Percentiles rank a stretch among this genome's conserved stretches.
These are phyloP conservation scores for Metarhizium album DNA, from an alignment of 2,329 filamentous ascomycete species.

Conservation along the genomic window DNA sequence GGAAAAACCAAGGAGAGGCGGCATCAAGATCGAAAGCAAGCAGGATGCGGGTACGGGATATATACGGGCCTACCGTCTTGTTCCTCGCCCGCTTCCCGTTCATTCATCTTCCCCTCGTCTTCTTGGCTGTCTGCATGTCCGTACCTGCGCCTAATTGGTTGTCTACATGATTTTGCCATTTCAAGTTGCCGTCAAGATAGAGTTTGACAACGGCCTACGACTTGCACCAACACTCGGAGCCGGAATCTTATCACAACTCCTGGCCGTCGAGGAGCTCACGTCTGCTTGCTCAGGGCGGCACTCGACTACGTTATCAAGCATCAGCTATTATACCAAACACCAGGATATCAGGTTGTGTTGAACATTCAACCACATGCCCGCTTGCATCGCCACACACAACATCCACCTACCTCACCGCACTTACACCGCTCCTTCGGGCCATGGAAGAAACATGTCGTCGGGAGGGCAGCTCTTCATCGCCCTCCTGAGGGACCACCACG, in stretches of 20 bases:
- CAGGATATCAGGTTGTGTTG: too few relatives aligned
- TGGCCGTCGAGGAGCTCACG: background rate
- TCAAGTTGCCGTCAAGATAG: background rate
- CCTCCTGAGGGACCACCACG: slow-evolving; percentile 41
- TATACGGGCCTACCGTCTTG: background rate
- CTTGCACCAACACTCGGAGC: background rate
- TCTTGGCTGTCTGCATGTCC: background rate
- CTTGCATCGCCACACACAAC: too few relatives aligned
- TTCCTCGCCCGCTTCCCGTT: background rate
- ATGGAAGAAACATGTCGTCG: slow-evolving; percentile 43
- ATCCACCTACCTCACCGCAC: background rate
- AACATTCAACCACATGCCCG: too few relatives aligned
- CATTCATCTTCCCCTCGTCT: too few relatives aligned
- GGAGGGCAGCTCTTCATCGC: slow-evolving; percentile 39
- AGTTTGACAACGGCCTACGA: background rate
- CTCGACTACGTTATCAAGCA: too few relatives aligned
- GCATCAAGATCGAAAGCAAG: background rate
- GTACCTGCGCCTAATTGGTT: background rate
- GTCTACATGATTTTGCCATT: background rate
- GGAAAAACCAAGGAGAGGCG: background rate
- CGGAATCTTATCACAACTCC: background rate
- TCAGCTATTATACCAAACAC: background rate
- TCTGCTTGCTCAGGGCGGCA: too few relatives aligned
- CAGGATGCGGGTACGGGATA: background rate
- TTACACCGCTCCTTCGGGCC: slow-evolving; percentile 17